These are phyloP conservation scores for Podila horticola DNA, from an alignment of 192 early-diverging fungal species.

Conservation along the genomic window DNA sequence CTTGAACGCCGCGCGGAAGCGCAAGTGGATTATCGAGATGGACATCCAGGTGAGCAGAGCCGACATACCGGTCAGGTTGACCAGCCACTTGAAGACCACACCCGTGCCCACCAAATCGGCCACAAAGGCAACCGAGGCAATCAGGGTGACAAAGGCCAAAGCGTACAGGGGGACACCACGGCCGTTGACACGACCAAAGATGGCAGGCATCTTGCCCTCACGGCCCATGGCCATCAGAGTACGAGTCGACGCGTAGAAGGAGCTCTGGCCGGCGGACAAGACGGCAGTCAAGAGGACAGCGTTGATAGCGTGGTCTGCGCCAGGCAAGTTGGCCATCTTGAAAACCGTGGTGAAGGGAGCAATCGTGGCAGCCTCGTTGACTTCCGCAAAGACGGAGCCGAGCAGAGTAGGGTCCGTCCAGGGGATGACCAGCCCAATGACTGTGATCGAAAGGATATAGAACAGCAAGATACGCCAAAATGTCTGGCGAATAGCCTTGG, in stretches of 20 bases:
- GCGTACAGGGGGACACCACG: slow-evolving; percentile 69
- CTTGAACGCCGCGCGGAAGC: slow-evolving; percentile 84
- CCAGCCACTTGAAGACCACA: slow-evolving; percentile 70
- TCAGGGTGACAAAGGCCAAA: slow-evolving; percentile 54
- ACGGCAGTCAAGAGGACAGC: slow-evolving; percentile 72
- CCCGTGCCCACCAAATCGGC: slow-evolving; percentile 58
- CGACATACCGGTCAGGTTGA: slow-evolving; percentile 74
- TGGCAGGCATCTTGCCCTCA: slow-evolving; percentile 66
- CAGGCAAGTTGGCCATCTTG: slow-evolving; percentile 65
- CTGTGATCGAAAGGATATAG: slow-evolving; percentile 70
- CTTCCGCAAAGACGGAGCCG: slow-evolving; percentile 51
- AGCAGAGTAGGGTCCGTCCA: slow-evolving; percentile 67
- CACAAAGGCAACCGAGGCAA: slow-evolving; percentile 68
- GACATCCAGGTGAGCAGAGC: slow-evolving; percentile 87
- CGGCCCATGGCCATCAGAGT: slow-evolving; percentile 69
- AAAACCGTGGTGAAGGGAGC: slow-evolving; percentile 77
- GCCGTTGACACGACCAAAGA: slow-evolving; percentile 52
- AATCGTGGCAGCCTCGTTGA: slow-evolving; percentile 67
- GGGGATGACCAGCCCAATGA: slow-evolving; percentile 79
- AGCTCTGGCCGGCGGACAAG: slow-evolving; percentile 74
- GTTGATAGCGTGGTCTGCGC: slow-evolving; percentile 70
- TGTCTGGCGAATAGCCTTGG: slow-evolving; percentile 72
- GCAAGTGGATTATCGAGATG: slow-evolving; percentile 81
- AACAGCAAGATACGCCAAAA: slow-evolving; percentile 76
- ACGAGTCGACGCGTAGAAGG: slow-evolving; percentile 71